Percentiles rank a stretch among this genome's conserved stretches.
Conservation (phyloP, 106 monocot species). For the Narthecium ossifragum region DNA sequence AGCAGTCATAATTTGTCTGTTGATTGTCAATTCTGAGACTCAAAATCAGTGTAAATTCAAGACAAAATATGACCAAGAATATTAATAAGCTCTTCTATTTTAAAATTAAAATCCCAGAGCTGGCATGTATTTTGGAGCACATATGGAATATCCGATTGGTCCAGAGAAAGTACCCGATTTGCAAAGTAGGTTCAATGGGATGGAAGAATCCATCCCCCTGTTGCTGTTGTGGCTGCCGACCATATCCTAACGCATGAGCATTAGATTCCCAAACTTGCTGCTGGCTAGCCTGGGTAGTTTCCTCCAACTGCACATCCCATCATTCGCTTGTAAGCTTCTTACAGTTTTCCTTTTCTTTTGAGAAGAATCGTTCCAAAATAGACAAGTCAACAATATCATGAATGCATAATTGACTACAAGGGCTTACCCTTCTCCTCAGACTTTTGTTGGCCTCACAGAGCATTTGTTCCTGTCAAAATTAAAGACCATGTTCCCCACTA, state of each 20-base stretch:
- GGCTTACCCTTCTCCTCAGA: conserved; percentile 11
- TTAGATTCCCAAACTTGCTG: conserved; percentile 15
- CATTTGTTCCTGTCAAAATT: conserved; percentile 3
- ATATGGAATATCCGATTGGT: background rate
- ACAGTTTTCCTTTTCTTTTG: too few species aligned
- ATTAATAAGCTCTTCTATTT: too few species aligned
- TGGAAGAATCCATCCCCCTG: conserved; percentile 15
- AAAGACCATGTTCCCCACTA: too few species aligned
- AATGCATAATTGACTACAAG: background rate
- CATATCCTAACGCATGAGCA: conserved; percentile 1
- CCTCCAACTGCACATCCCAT: conserved; percentile 8
- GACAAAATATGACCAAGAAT: too few species aligned
- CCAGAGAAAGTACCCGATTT: conserved; percentile 9
- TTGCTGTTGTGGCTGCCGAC: background rate
- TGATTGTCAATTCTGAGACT: too few species aligned
- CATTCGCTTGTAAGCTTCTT: too few species aligned
- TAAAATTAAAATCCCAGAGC: too few species aligned
- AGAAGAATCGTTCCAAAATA: too few species aligned
- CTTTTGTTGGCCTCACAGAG: conserved; percentile 7
- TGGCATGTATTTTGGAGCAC: too few species aligned
- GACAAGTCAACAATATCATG: background rate
- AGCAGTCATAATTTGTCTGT: too few species aligned
- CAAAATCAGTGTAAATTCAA: too few species aligned
- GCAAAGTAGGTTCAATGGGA: conserved; percentile 14
- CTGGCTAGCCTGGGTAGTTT: conserved; percentile 5